Conservation (phyloP, 257 asterid genomes). For the Solanum clarkiae region DNA sequence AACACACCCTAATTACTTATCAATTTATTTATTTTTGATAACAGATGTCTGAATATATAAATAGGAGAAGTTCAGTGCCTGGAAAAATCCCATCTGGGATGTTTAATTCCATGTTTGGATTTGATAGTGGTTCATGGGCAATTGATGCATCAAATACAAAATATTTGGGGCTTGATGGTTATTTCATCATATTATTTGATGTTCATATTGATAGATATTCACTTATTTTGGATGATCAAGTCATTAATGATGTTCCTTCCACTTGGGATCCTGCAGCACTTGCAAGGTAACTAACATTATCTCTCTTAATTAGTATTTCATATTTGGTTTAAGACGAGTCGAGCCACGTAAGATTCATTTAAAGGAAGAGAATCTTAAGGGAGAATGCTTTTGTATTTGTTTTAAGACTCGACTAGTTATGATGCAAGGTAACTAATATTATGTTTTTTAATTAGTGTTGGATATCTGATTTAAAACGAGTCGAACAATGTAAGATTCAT, state of each 20-base stretch:
- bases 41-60: conserved; percentile 85
- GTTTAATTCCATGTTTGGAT: conserved; percentile 86
- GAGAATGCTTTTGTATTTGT: no score
- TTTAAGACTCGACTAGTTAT: no score
- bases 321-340: background rate
- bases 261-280: conserved; percentile 89
- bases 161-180: conserved; percentile 65
- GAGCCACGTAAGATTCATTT: background rate
- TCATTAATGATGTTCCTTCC: conserved; percentile 61
- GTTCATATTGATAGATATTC: conserved; percentile 63
- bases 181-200: conserved; percentile 42
- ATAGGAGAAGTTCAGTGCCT: conserved; percentile 48
- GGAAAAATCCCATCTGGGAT: conserved; percentile 88
- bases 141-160: conserved; percentile 54
- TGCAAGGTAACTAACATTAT: conserved; percentile 42
- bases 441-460: no score
- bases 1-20: background rate
- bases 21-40: background rate
- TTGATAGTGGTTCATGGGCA: conserved; percentile 75
- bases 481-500: no score
- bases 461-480: no score
- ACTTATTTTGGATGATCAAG: conserved; percentile 54
- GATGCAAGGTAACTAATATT: no score
- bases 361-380: no score
- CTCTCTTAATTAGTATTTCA: background rate